These are phyloP conservation scores for Lanzia echinophila DNA, from an alignment of 2,329 filamentous ascomycete genomes.

Conservation along the genomic window DNA sequence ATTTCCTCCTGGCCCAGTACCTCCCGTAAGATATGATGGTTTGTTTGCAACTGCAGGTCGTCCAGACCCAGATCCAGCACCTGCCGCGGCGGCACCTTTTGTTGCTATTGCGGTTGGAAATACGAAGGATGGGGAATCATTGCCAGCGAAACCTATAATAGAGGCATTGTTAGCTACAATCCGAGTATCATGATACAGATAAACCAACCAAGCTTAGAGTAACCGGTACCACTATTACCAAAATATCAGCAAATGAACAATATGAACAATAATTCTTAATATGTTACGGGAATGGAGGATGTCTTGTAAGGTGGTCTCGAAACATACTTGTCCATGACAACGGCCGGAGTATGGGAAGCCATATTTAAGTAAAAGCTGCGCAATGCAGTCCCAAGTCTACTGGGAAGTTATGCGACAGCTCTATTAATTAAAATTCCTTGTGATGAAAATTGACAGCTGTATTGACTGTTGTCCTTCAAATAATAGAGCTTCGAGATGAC, in stretches of 20 bases:
- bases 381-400: conserved; percentile 21
- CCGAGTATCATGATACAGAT: neutral
- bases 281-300: conserved; percentile 4
- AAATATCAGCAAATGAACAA: conserved; percentile 19
- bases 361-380: conserved; percentile 46
- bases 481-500: conserved; percentile 17
- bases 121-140: conserved; percentile 98
- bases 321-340: conserved; percentile 99
- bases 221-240: conserved; percentile 83
- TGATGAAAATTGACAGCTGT: neutral
- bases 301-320: conserved; percentile 29
- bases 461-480: conserved; percentile 6
- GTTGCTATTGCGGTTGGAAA: conserved; percentile 98
- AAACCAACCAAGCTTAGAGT: conserved; percentile 88
- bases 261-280: neutral
- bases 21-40: conserved; percentile 88
- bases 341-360: conserved; percentile 98
- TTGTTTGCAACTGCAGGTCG: conserved; percentile 89
- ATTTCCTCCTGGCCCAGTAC: conserved; percentile 75
- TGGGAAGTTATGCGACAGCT: conserved; percentile 27
- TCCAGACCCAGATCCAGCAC: conserved; percentile 73
- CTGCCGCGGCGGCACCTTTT: conserved; percentile 67
- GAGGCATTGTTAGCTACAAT: conserved; percentile 3
- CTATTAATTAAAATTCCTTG: neutral
- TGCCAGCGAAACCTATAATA: conserved; percentile 83